Conservation (phyloP, 441 rosid species). For the Pelargonium fulgidum region DNA sequence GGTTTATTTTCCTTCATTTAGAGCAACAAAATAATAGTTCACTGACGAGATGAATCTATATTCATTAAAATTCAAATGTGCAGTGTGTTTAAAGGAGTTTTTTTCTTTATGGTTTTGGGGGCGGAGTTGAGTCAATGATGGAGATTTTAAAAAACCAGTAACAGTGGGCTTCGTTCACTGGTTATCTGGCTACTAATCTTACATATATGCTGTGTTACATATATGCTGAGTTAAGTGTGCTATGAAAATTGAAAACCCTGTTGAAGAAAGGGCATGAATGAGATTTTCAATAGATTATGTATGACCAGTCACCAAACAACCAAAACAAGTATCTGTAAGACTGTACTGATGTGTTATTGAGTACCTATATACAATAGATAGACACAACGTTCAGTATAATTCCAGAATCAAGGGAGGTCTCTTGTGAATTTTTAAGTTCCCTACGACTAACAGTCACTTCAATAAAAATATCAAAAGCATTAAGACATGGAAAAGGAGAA, state of each 20-base stretch:
- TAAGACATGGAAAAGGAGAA: neutral
- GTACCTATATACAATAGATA: neutral
- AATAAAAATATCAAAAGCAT: neutral
- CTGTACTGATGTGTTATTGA: slow-evolving; percentile 1
- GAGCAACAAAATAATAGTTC: neutral
- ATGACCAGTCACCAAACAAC: neutral
- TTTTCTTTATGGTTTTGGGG: neutral
- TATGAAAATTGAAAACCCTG: neutral
- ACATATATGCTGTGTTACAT: neutral
- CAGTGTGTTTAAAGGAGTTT: neutral
- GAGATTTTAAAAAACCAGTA: too few relatives aligned
- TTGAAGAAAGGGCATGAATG: neutral
- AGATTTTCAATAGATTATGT: neutral
- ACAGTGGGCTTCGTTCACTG: neutral
- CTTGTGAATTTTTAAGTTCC: neutral
- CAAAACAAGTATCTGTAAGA: slow-evolving; percentile 5
- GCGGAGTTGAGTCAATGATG: too few relatives aligned
- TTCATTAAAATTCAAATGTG: neutral
- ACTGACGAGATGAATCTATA: neutral
- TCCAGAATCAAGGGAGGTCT: slow-evolving; percentile 8
- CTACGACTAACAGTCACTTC: neutral
- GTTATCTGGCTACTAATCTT: slow-evolving; percentile 1
- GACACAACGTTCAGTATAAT: neutral
- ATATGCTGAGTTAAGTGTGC: neutral
- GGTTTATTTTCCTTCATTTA: neutral